Percentiles rank a stretch among this genome's conserved stretches.
Conservation (phyloP, 495 filamentous ascomycete species). For the Tuber melanosporum region DNA sequence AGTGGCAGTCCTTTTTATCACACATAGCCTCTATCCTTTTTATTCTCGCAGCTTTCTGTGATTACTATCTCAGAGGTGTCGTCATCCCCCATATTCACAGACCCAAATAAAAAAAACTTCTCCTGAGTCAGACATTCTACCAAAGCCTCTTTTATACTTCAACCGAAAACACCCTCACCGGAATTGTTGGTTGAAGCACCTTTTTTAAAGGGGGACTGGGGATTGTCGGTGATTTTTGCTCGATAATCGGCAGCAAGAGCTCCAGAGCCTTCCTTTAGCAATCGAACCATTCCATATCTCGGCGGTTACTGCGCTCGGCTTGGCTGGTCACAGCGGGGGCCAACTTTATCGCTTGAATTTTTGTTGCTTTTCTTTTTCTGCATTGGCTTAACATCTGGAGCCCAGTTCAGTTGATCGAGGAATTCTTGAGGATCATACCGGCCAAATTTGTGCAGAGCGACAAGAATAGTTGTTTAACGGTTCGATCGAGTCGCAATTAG, state of each 20-base stretch:
- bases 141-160: neutral
- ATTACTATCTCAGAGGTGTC: neutral
- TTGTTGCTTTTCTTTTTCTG: neutral
- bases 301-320: neutral
- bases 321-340: neutral
- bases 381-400: neutral
- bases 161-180: neutral
- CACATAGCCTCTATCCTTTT: neutral
- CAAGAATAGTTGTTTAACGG: neutral
- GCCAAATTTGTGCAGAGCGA: neutral
- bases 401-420: neutral
- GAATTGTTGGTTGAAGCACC: neutral
- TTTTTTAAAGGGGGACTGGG: neutral
- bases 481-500: neutral
- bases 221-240: neutral
- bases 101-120: neutral
- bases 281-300: neutral
- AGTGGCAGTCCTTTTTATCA: neutral
- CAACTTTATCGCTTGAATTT: neutral
- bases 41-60: neutral
- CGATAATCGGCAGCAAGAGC: neutral
- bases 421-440: neutral
- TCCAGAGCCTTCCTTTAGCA: neutral
- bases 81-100: neutral
- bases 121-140: neutral